Evolutionary conservation across 208 protist genomes (phyloP), one percentile per base, ranked within the genome.

Genomic region (Borovskyia barvae): DNA sequence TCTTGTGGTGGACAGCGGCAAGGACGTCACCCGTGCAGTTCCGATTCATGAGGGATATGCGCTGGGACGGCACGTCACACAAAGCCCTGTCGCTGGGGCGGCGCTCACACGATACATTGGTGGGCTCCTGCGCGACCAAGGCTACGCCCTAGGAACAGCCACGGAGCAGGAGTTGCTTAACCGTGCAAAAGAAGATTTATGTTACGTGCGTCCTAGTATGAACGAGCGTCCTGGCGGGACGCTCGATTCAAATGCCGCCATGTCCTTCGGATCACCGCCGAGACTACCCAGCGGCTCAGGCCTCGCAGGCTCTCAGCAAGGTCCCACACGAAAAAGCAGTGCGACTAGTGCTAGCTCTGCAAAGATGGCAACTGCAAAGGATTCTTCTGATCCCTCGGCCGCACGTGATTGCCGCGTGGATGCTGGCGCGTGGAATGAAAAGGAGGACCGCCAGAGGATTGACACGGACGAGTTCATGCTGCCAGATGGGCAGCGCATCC

Each of bases 31-130:
- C 2, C 45, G 86, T 17, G 82, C 92, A 2, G 88, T 97, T 35
- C 95, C 95, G 8, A 59, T 98, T 11, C 91, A 97, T 74, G 94
- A 98, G 59, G 95, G 95, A 39, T 97, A 97, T 55, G 72, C 87
- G 15, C 71, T 97, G n/a, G 82, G 82, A 9, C 86, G 91, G 5
- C 89, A 95, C 61, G 85, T 95, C 33, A 79, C 82, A 9, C 47
- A 77, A 42, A 91, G 80, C 45, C 52, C 53, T 3, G 76, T 97
- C 30, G 90, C 89, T 2, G 95, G 95, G 2, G 62, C 76, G 9
- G 65, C 53, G 3, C 55, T 98, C 2, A 98, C 95, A 4, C 56
- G 94, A 14, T 92, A 96, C 64, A 72, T 97, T 12, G 67, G 53
- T 22, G 69, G 54, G 15, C 50, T 95, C 22, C 66, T 98, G 19